Evolutionary conservation across 2,329 filamentous ascomycete genomes (phyloP), one percentile per base, ranked within the genome.

Genomic region (Aspergillus thermomutatus): DNA sequence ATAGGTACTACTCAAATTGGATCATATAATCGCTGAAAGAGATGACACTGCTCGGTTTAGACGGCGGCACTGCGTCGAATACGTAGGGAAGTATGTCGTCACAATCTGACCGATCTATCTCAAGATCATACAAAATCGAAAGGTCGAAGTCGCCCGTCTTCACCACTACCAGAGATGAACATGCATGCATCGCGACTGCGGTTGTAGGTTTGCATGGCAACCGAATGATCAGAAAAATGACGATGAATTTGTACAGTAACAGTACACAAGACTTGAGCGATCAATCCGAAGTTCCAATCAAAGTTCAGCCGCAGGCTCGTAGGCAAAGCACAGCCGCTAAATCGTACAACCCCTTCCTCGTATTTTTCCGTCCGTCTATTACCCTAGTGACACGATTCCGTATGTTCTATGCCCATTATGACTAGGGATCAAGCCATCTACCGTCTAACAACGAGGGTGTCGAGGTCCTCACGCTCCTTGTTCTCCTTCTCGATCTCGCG

Each of bases 381-480:
- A 53, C 51, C 60, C 53, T 49, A 55, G 52, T 40, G 53, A 41
- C 46, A 50, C 37, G 54, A 46, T 57, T 54, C 57, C 55, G 46
- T 53, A 55, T 56, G 64, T 63, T 66, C 60, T 60, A 59, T 57
- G 62, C 54, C 61, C 57, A 60, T 61, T 56, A 60, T 59, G 58
- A 50, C 46, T 55, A 55, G 48, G 56, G 47, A 47, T 50, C 31
- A 58, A 58, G 57, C 34, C 50, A 54, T 74, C 64, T 72, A 75
- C 72, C 79, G 79, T 71, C 75, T 81, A 66, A 89, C 77, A 59
- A 84, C 77, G 79, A 90, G 81, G 63, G 82, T 79, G 74, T 90
- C 88, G 66, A 90, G 77, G 70, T 90, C 87, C 64, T 81, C 80
- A 64, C 87, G 83, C 77, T 91, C 88, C 69, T 82, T 82, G 65